Conservation (phyloP, 2,329 filamentous ascomycete species). For the Neonectria faginata region DNA sequence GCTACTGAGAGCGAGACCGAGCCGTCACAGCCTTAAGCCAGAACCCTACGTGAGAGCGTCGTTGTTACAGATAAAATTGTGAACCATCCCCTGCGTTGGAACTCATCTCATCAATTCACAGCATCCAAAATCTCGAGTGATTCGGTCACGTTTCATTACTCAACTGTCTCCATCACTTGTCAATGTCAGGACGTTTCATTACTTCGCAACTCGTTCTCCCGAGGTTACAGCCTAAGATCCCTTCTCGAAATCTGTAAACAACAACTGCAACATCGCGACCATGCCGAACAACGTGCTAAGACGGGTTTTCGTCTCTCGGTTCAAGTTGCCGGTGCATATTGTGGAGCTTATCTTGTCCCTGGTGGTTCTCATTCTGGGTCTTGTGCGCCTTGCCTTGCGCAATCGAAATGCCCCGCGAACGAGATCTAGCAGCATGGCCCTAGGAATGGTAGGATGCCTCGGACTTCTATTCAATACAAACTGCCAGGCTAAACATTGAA, state of each 20-base stretch:
- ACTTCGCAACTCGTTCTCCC: background rate
- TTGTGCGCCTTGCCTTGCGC: slow-evolving; percentile 7
- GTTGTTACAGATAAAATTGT: background rate
- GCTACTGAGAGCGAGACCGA: background rate
- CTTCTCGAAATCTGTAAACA: background rate
- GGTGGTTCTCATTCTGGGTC: slow-evolving; percentile 8
- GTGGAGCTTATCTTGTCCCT: slow-evolving; percentile 8
- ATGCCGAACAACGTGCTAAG: background rate
- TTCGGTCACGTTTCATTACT: background rate
- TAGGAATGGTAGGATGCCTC: background rate
- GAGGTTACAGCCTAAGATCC: too few species aligned
- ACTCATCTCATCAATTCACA: background rate
- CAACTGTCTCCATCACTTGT: background rate
- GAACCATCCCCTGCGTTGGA: background rate
- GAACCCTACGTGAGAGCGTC: background rate
- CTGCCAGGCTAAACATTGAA: background rate
- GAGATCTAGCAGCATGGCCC: slow-evolving; percentile 14
- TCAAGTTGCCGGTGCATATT: slow-evolving; percentile 11
- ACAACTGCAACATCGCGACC: background rate
- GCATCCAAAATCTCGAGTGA: background rate
- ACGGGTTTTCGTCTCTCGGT: background rate
- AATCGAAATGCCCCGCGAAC: slow-evolving; percentile 14
- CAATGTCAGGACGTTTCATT: background rate
- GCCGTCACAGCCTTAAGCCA: background rate
- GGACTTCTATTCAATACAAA: background rate